Evolutionary conservation across 2,329 filamentous ascomycete species (phyloP), one percentile per base, ranked within the genome.

Genomic region (Colletotrichum tofieldiae): DNA sequence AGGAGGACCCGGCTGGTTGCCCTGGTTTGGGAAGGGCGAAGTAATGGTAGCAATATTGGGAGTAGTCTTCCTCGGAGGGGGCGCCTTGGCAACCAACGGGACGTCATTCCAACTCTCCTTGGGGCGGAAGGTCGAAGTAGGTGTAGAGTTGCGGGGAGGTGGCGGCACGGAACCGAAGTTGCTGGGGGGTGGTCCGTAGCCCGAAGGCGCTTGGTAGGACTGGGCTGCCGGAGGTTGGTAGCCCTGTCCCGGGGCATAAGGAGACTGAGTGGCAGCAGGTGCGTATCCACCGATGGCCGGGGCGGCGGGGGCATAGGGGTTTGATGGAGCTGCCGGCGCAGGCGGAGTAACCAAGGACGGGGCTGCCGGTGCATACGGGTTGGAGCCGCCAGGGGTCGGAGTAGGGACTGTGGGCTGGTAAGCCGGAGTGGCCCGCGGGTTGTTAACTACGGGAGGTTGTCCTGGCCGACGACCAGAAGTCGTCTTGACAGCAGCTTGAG

Each of bases 41-140:
- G 87, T 90, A 62, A 95, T 90, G 3, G 93, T 86, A 63, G 91
- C 89, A 26, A 90, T 85, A 67, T 87, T 91, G 2, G 95, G 94
- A 1, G 96, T 98, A 56, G 88, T 87, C 79, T 92, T 90, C 75
- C 95, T 91, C 29, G 92, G 88, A 18, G 90, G 88, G n/a, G 93
- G 88, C 66, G 89, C 85, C 84, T 96, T 94, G 56, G 90, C 88
- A 56, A 98, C 93, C 77, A 98, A 89, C 1, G 96, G 96, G 63
- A 97, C 93, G 81, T 99, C 96, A 77, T 99, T 99, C 96, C 96
- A 99, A 77, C 93, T 93, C 37, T 92, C 90, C 74, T 92, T 92
- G 75, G 93, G 92, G 78, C 91, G 92, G 69, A 90, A 86, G 78
- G 90, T 91, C 12, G 93, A 90, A 23, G 94, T 90, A 29, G 94